These are phyloP conservation scores for Salinomyces thailandicus DNA, from an alignment of 2,329 filamentous ascomycete genomes.

Conservation along the genomic window DNA sequence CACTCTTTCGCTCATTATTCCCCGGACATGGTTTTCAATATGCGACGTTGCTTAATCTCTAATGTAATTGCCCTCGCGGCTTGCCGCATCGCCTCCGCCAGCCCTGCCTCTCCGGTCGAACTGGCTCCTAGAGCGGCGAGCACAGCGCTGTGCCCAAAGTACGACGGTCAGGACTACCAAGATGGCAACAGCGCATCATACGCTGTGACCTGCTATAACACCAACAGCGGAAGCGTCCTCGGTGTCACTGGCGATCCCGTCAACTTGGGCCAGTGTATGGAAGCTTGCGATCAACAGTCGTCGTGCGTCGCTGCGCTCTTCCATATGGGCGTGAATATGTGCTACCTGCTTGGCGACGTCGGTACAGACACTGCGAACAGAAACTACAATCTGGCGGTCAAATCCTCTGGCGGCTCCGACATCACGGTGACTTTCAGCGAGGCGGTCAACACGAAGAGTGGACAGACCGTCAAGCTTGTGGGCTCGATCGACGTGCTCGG, in stretches of 20 bases:
- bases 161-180: slow-evolving; percentile 4
- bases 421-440: slow-evolving; percentile 52
- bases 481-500: slow-evolving; percentile 52
- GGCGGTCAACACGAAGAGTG: slow-evolving; percentile 46
- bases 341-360: slow-evolving; percentile 3
- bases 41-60: slow-evolving; percentile 1
- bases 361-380: slow-evolving; percentile 3
- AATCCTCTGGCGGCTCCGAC: background rate
- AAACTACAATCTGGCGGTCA: slow-evolving; percentile 6
- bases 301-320: slow-evolving; percentile 6
- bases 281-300: slow-evolving; percentile 5
- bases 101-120: background rate
- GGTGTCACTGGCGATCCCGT: background rate
- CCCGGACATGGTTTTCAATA: no score
- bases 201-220: slow-evolving; percentile 2
- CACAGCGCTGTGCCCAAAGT: slow-evolving; percentile 5
- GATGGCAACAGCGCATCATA: slow-evolving; percentile 5
- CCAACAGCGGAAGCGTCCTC: slow-evolving; percentile 4
- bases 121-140: slow-evolving; percentile 1
- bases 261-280: slow-evolving; percentile 5
- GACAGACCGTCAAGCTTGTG: slow-evolving; percentile 55
- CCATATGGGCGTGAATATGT: slow-evolving; percentile 6
- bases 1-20: no score
- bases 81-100: background rate
- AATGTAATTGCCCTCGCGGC: slow-evolving; percentile 2